Percentiles rank a stretch among this genome's conserved stretches.
Conservation (phyloP, 202 grass and related monocot genomes). For the Panicum virgatum region DNA sequence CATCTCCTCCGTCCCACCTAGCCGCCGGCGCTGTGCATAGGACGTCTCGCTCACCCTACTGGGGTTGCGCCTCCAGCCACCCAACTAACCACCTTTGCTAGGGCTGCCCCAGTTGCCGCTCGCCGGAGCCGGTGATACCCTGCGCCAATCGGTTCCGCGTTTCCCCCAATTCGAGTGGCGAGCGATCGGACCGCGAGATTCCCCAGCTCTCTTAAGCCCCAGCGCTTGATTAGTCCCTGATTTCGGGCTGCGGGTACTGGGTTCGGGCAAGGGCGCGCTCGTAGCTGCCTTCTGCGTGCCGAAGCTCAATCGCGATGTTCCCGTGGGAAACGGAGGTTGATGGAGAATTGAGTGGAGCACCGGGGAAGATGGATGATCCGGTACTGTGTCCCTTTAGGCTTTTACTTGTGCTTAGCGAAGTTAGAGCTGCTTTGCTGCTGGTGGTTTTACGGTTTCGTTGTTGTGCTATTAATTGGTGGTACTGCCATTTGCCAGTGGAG, state of each 20-base stretch:
- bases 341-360: conserved; percentile 21
- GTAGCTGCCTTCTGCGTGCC: not conserved
- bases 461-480: conserved; percentile 5
- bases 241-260: not conserved
- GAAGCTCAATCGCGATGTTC: conserved; percentile 1
- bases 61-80: no score
- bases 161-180: conserved; percentile 18
- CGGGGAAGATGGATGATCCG: conserved; percentile 30
- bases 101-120: not conserved
- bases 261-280: not conserved
- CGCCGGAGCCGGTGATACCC: not conserved
- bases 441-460: not conserved
- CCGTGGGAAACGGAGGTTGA: conserved; percentile 42
- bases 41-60: no score
- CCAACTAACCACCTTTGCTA: not conserved
- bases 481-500: not conserved
- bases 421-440: not conserved
- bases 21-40: no score
- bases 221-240: conserved; percentile 12
- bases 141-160: not conserved
- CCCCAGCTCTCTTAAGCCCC: not conserved
- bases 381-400: conserved; percentile 29
- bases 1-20: no score
- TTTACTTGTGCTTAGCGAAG: conserved; percentile 5
- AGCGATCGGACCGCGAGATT: not conserved